A percentile compares a stretch with the other conserved stretches of the same genome.
These are phyloP conservation scores for Hypoxylon fuscum DNA, from an alignment of 495 filamentous ascomycete genomes.

Conservation along the genomic window DNA sequence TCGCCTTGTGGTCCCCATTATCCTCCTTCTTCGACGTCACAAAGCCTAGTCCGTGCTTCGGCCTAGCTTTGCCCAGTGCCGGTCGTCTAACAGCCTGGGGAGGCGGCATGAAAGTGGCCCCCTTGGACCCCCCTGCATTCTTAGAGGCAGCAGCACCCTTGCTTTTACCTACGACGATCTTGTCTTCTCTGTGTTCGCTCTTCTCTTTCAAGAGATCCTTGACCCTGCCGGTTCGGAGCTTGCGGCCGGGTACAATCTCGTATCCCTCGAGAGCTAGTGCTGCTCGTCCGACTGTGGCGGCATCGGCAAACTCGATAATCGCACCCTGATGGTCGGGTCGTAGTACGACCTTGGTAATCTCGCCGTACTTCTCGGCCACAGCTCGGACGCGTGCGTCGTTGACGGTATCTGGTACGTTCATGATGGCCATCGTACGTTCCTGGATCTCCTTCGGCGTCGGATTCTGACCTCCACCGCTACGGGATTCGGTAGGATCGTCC, in stretches of 20 bases:
- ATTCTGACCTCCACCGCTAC: constrained; percentile 35
- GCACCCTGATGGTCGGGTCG: constrained; percentile 87
- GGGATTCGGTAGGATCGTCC: constrained; percentile 30
- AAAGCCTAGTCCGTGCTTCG: constrained; percentile 65
- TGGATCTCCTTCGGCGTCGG: constrained; percentile 46
- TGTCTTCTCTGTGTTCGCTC: constrained; percentile 62
- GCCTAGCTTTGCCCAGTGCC: constrained; percentile 60
- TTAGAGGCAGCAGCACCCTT: constrained; percentile 45
- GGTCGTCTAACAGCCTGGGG: constrained; percentile 67
- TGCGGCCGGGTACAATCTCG: constrained; percentile 71
- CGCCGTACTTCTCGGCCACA: constrained; percentile 68
- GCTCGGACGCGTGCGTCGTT: constrained; percentile 75
- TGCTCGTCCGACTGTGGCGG: constrained; percentile 77
- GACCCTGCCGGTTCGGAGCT: constrained; percentile 72
- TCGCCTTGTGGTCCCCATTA: constrained; percentile 36
- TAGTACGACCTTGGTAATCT: constrained; percentile 70
- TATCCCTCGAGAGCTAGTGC: constrained; percentile 74
- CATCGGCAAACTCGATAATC: constrained; percentile 80
- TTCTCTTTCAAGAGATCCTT: constrained; percentile 71
- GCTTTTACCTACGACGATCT: constrained; percentile 55
- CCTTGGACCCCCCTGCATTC: constrained; percentile 49
- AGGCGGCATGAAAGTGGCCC: constrained; percentile 55
- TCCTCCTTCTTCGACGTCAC: constrained; percentile 45
- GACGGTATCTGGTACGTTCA: constrained; percentile 74
- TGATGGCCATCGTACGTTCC: constrained; percentile 68